Evolutionary conservation across 176 grass and related monocot species (phyloP).

Genomic region (Alopecurus myosuroides): DNA sequence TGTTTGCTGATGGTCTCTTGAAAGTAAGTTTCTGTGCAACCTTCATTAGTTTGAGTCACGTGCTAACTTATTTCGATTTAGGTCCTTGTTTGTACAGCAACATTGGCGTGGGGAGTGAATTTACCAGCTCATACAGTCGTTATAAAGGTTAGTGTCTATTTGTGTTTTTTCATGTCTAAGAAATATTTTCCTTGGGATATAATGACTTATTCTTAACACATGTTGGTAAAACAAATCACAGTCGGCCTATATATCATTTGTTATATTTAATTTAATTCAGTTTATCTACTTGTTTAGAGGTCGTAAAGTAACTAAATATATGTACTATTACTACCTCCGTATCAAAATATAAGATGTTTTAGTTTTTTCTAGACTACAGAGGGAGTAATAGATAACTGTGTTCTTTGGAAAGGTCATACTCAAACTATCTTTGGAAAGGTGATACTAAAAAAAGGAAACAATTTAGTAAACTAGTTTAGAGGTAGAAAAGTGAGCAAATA

Average conservation of each 20-base stretch:
- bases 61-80: conserved; percentile 40
- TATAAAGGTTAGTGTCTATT: conserved; percentile 67
- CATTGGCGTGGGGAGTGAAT: conserved; percentile 98
- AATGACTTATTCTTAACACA: not conserved
- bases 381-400: conserved; percentile 7
- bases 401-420: not conserved
- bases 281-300: not conserved
- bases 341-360: too few species aligned
- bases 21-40: conserved; percentile 47
- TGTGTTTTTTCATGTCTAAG: not conserved
- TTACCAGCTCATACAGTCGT: conserved; percentile 97
- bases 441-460: not conserved
- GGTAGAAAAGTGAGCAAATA: conserved; percentile 4
- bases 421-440: conserved; percentile 10
- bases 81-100: conserved; percentile 99
- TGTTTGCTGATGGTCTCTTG: conserved; percentile 80
- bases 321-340: too few species aligned
- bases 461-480: conserved; percentile 3
- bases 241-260: conserved; percentile 3
- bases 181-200: not conserved
- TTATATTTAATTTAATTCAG: conserved; percentile 11
- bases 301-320: conserved; percentile 1
- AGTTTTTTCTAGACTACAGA: too few species aligned
- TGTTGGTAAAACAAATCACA: conserved; percentile 14
- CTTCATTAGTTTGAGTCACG: conserved; percentile 12